A percentile compares a stretch with the other conserved stretches of the same genome.
phyloP scores from a whole-genome alignment of 176 grass and related monocot species.

The Cenchrus purpureus region DNA sequence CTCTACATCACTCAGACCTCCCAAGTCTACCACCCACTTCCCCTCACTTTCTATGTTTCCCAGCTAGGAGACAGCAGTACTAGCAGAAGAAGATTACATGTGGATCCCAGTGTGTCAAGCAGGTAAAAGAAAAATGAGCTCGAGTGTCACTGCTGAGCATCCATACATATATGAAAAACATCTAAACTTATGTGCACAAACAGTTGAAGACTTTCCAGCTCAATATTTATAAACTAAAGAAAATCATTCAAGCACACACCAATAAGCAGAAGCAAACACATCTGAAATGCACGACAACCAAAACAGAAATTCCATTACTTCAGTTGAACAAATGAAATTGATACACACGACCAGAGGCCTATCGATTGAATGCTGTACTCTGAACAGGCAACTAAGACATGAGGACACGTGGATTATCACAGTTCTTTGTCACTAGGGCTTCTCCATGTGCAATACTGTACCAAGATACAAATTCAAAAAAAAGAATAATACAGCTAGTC shows the following conservation, averaged over 20 bases:
- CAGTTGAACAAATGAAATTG: neutral
- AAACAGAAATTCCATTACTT: neutral
- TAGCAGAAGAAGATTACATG: neutral
- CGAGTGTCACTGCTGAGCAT: neutral
- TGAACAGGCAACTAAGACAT: neutral
- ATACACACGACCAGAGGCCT: neutral
- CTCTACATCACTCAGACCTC: neutral
- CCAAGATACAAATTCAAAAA: neutral
- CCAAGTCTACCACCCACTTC: neutral
- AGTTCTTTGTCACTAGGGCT: neutral
- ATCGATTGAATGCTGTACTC: neutral
- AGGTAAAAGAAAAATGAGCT: neutral
- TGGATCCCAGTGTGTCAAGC: neutral
- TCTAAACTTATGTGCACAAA: neutral
- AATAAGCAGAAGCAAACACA: neutral
- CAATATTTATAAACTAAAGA: neutral
- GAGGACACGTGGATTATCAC: neutral
- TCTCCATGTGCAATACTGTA: neutral
- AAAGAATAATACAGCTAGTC: neutral
- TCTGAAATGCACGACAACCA: neutral
- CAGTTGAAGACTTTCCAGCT: neutral
- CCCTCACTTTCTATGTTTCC: slow-evolving; percentile 3
- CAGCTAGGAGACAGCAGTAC: neutral
- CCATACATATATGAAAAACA: neutral
- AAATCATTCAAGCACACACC: neutral